Evolutionary conservation across 2,329 filamentous ascomycete genomes (phyloP).

Genomic region (Beauveria pseudobassiana): DNA sequence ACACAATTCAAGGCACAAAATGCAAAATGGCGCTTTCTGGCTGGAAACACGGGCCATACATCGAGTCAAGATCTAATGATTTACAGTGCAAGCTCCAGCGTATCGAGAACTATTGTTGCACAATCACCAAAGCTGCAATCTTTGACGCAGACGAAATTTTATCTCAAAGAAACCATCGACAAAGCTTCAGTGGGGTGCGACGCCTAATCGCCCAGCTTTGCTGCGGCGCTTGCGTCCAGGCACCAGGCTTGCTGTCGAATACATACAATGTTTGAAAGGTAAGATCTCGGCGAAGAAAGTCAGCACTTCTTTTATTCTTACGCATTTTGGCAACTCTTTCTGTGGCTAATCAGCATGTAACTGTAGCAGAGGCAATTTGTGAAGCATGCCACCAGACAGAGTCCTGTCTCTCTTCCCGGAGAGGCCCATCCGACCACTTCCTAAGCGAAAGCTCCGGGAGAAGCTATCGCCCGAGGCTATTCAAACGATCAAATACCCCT

Average conservation of each 20-base stretch:
- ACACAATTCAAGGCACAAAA: not conserved
- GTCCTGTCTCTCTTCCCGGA: constrained; percentile 77
- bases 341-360: constrained; percentile 21
- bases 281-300: constrained; percentile 21
- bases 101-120: not conserved
- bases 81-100: not conserved
- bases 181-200: not conserved
- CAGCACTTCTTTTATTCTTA: not conserved
- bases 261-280: constrained; percentile 35
- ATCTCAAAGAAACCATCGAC: not conserved
- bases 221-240: constrained; percentile 18
- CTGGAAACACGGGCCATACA: not conserved
- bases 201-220: constrained; percentile 2
- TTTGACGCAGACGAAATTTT: not conserved
- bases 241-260: constrained; percentile 12
- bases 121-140: not conserved
- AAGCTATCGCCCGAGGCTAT: constrained; percentile 79
- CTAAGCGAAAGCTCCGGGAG: constrained; percentile 80
- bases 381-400: constrained; percentile 63
- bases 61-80: not conserved
- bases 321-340: not conserved
- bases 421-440: constrained; percentile 85
- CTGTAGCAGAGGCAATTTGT: constrained; percentile 21
- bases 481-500: constrained; percentile 74
- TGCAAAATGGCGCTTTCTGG: not conserved